A percentile compares a stretch with the other conserved stretches of the same genome.
These are phyloP conservation scores for Colletotrichum sp. DNA, from an alignment of 2,329 filamentous ascomycete genomes.

Conservation along the genomic window DNA sequence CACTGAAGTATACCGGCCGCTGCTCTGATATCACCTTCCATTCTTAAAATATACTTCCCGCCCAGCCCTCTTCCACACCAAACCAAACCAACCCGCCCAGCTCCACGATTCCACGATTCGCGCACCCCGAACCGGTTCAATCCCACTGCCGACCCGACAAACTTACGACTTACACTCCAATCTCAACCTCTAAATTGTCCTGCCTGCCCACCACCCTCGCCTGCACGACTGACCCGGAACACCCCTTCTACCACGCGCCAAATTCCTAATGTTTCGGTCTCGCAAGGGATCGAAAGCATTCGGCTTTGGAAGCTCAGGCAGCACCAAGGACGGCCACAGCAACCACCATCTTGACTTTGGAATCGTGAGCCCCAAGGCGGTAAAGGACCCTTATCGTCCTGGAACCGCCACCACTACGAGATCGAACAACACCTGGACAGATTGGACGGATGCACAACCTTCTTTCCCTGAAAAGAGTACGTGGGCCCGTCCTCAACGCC, in stretches of 20 bases:
- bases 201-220: neutral
- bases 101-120: constrained; percentile 1
- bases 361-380: constrained; percentile 17
- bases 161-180: neutral
- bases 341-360: constrained; percentile 20
- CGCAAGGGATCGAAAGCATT: constrained; percentile 20
- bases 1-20: constrained; percentile 1
- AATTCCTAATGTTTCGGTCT: constrained; percentile 19
- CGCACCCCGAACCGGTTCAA: neutral
- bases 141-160: neutral
- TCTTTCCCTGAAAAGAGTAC: constrained; percentile 48
- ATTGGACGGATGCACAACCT: constrained; percentile 28
- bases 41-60: constrained; percentile 15
- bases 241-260: neutral
- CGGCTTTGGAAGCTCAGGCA: constrained; percentile 19
- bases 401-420: constrained; percentile 14
- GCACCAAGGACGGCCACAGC: constrained; percentile 11
- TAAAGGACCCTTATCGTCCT: constrained; percentile 17
- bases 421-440: constrained; percentile 13
- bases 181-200: neutral
- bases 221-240: neutral
- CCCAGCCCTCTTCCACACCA: neutral
- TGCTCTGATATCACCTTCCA: constrained; percentile 9
- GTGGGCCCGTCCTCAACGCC: constrained; percentile 18
- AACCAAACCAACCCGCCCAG: neutral